These are phyloP conservation scores for Fusarium albosuccineum DNA, from an alignment of 2,329 filamentous ascomycete species.

Conservation along the genomic window DNA sequence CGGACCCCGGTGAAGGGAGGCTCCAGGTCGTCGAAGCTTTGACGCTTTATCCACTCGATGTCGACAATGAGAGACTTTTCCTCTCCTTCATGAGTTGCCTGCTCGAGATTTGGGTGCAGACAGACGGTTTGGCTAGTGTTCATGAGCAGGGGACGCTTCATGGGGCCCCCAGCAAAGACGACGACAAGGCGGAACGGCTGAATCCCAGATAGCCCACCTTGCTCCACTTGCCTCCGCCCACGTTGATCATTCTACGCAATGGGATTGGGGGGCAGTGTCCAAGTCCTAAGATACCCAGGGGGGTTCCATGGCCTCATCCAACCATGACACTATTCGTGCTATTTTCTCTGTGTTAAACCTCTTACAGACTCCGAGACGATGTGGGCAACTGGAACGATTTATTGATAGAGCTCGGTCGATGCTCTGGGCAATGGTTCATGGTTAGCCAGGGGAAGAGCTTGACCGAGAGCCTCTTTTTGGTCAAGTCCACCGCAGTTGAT, in stretches of 20 bases:
- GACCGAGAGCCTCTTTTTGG: slow-evolving; percentile 35
- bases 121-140: slow-evolving; percentile 20
- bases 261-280: slow-evolving; percentile 33
- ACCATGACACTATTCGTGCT: slow-evolving; percentile 5
- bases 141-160: neutral
- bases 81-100: neutral
- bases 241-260: slow-evolving; percentile 35
- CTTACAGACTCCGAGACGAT: slow-evolving; percentile 6
- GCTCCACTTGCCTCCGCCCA: slow-evolving; percentile 37
- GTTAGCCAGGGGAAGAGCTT: slow-evolving; percentile 19
- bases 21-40: slow-evolving; percentile 2
- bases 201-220: slow-evolving; percentile 5
- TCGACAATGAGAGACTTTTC: neutral
- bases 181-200: slow-evolving; percentile 15
- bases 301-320: slow-evolving; percentile 16
- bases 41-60: neutral
- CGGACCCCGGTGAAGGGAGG: slow-evolving; percentile 19
- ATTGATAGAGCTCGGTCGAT: slow-evolving; percentile 34
- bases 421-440: slow-evolving; percentile 31
- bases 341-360: neutral
- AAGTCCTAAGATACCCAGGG: neutral
- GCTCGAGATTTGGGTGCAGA: neutral
- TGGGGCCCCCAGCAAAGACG: neutral
- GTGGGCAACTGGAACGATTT: neutral
- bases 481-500: slow-evolving; percentile 1